These are phyloP conservation scores for Mrakiaceae sp. DNA, from an alignment of 1,284 basidiomycete species.

Conservation along the genomic window DNA sequence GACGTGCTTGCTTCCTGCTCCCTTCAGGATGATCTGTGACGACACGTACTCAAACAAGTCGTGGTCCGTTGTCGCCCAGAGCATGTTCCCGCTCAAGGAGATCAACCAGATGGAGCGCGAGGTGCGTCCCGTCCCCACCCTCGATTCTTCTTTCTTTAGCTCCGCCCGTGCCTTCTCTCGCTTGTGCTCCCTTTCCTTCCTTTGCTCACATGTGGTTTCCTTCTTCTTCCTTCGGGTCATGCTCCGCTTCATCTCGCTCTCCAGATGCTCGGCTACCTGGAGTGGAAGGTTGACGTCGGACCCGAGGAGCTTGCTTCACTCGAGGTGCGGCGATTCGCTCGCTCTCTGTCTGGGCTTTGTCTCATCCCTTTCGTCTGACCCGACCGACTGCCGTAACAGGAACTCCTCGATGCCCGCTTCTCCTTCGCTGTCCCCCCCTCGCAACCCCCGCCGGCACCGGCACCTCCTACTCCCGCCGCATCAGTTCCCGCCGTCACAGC, in stretches of 20 bases:
- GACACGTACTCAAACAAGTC: conserved; percentile 95
- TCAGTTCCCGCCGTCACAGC: not conserved
- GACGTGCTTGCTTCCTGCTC: not conserved
- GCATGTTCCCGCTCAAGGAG: conserved; percentile 78
- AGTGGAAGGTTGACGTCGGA: conserved; percentile 78
- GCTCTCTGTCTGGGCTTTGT: not conserved
- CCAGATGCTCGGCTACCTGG: conserved; percentile 83
- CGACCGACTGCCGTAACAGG: not conserved
- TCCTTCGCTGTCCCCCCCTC: not conserved
- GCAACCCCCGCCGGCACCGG: not conserved
- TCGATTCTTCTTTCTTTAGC: not conserved
- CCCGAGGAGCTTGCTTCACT: conserved; percentile 2
- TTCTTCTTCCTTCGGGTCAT: not conserved
- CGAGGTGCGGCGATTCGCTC: not conserved
- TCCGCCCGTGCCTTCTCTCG: conserved; percentile 18
- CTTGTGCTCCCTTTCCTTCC: conserved; percentile 22
- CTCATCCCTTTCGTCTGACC: too few species aligned
- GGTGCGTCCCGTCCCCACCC: not conserved
- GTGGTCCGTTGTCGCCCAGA: conserved; percentile 86
- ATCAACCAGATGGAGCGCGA: conserved; percentile 81
- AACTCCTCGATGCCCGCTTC: not conserved
- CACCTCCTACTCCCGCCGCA: not conserved
- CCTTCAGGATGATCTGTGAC: conserved; percentile 54
- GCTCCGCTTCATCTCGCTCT: conserved; percentile 28
- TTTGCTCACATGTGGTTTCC: conserved; percentile 10